These are phyloP conservation scores for Ustilago trichophora DNA, from an alignment of 1,284 basidiomycete species.

Conservation along the genomic window DNA sequence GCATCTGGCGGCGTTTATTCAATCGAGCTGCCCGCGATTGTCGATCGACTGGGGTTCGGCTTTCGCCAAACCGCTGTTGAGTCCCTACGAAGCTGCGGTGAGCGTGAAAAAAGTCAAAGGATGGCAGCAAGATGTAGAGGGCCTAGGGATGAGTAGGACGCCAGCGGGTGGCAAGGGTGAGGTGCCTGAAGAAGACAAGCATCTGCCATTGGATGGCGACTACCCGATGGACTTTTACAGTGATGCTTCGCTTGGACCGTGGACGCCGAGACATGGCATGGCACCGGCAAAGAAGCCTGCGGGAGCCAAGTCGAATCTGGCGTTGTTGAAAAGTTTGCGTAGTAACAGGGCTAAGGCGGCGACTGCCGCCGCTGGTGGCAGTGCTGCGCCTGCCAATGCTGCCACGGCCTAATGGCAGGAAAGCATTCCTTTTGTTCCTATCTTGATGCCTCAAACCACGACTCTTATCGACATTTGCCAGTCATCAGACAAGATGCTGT, in stretches of 20 bases:
- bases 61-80: constrained; percentile 86
- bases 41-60: constrained; percentile 92
- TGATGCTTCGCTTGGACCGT: constrained; percentile 73
- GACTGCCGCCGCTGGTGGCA: background rate
- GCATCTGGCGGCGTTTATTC: constrained; percentile 85
- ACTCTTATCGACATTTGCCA: too few relatives aligned
- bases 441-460: too few relatives aligned
- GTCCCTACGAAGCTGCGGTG: constrained; percentile 92
- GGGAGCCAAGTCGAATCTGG: constrained; percentile 49
- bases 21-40: constrained; percentile 92
- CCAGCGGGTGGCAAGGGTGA: constrained; percentile 22
- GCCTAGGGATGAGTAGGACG: constrained; percentile 67
- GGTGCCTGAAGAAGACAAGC: constrained; percentile 22
- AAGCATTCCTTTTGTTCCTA: too few relatives aligned
- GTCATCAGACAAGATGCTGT: too few relatives aligned
- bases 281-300: constrained; percentile 45
- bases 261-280: constrained; percentile 68
- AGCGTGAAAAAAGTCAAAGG: constrained; percentile 78
- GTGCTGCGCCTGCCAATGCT: constrained; percentile 4
- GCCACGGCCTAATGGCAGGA: constrained; percentile 19
- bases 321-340: constrained; percentile 42
- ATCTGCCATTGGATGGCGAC: constrained; percentile 65
- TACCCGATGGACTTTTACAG: constrained; percentile 99
- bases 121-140: constrained; percentile 69
- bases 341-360: constrained; percentile 22